Evolutionary conservation across 1,284 basidiomycete genomes (phyloP).

Genomic region (Papiliotrema terrestris): DNA sequence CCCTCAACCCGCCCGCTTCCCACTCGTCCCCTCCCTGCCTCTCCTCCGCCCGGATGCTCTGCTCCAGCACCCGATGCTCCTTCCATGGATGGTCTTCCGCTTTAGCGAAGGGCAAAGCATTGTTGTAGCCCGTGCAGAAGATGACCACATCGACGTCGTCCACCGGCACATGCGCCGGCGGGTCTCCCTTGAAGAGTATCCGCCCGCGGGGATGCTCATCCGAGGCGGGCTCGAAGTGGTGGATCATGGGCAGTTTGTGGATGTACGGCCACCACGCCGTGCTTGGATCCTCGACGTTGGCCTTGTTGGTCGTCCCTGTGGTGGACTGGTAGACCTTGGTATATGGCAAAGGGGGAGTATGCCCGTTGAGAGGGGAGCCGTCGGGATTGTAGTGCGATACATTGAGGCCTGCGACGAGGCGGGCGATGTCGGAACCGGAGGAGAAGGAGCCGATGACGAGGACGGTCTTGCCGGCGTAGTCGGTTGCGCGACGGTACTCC

Average conservation of each 20-base stretch:
- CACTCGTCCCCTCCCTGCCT: conserved; percentile 6
- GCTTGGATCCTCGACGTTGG: neutral
- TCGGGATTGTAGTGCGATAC: conserved; percentile 4
- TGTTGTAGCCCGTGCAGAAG: conserved; percentile 52
- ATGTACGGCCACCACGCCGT: conserved; percentile 23
- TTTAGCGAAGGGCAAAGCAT: conserved; percentile 47
- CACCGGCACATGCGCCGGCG: conserved; percentile 15
- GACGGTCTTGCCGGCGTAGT: conserved; percentile 44
- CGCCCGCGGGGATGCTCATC: conserved; percentile 1
- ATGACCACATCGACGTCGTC: conserved; percentile 45
- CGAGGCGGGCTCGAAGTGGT: neutral
- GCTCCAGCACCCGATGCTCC: conserved; percentile 12
- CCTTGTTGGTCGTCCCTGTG: conserved; percentile 1
- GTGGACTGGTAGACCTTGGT: conserved; percentile 11
- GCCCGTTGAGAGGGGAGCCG: neutral
- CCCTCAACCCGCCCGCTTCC: conserved; percentile 36
- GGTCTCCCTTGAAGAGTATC: conserved; percentile 4
- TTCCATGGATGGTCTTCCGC: conserved; percentile 41
- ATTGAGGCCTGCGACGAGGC: conserved; percentile 50
- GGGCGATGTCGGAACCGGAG: conserved; percentile 53
- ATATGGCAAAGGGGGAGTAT: neutral
- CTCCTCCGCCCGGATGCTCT: neutral
- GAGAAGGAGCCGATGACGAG: conserved; percentile 54
- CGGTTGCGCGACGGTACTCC: conserved; percentile 50
- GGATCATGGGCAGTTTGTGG: conserved; percentile 4